Evolutionary conservation across 805 yeast genomes (phyloP).

Genomic region (Kurtzmaniella cleridarum): DNA sequence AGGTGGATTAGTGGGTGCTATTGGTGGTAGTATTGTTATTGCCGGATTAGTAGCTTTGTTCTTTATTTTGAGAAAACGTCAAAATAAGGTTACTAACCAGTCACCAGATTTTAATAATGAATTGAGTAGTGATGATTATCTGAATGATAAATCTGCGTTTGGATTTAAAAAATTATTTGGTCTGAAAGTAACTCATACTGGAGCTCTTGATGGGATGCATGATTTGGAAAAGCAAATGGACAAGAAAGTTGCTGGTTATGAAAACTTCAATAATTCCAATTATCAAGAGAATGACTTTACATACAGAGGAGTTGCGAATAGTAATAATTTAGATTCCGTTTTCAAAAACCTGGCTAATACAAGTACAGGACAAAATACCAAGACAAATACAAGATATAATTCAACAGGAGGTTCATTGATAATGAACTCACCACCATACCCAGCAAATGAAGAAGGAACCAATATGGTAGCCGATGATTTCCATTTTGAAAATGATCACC

Average conservation of each 20-base stretch:
- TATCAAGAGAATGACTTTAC: constrained; percentile 25
- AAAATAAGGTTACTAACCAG: constrained; percentile 28
- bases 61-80: constrained; percentile 28
- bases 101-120: constrained; percentile 35
- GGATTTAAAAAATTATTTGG: constrained; percentile 30
- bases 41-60: constrained; percentile 32
- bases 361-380: constrained; percentile 8
- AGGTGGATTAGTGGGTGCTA: constrained; percentile 43
- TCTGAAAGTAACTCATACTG: constrained; percentile 12
- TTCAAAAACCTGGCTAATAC: constrained; percentile 20
- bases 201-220: constrained; percentile 11
- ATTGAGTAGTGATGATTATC: constrained; percentile 15
- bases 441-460: not conserved
- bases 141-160: constrained; percentile 12
- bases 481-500: constrained; percentile 2
- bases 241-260: constrained; percentile 8
- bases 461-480: not conserved
- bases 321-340: constrained; percentile 37
- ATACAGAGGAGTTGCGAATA: constrained; percentile 40
- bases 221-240: constrained; percentile 25
- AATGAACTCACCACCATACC: not conserved
- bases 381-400: constrained; percentile 20
- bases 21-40: constrained; percentile 41
- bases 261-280: constrained; percentile 5
- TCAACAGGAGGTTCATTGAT: constrained; percentile 9